Conservation (phyloP, 2,329 filamentous ascomycete genomes). For the Calonectria ilicicola region DNA sequence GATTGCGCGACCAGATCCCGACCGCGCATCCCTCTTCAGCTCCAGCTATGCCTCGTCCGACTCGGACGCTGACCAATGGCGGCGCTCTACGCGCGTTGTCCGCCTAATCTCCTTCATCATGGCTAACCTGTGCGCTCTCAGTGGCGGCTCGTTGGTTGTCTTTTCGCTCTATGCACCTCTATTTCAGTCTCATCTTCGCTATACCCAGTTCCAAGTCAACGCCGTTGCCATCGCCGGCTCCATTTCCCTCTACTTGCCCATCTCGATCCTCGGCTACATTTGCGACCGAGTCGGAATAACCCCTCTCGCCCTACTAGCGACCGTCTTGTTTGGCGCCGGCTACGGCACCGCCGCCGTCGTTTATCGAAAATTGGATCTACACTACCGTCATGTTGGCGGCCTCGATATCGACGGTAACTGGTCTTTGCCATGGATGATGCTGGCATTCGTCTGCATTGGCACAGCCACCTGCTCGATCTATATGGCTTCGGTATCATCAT, state of each 20-base stretch:
- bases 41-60: slow-evolving; percentile 37
- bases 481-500: slow-evolving; percentile 89
- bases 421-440: slow-evolving; percentile 86
- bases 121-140: slow-evolving; percentile 72
- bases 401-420: slow-evolving; percentile 63
- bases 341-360: slow-evolving; percentile 87
- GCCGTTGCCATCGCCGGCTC: slow-evolving; percentile 88
- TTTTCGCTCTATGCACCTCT: slow-evolving; percentile 95
- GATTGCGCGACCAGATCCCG: slow-evolving; percentile 35
- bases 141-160: slow-evolving; percentile 90
- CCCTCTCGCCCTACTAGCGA: slow-evolving; percentile 79
- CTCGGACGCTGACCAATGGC: slow-evolving; percentile 35
- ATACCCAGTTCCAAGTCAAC: slow-evolving; percentile 94
- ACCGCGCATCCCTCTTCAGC: slow-evolving; percentile 39
- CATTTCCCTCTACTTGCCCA: slow-evolving; percentile 90
- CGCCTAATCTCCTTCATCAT: slow-evolving; percentile 64
- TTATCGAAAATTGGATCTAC: slow-evolving; percentile 70
- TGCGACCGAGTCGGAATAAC: slow-evolving; percentile 91
- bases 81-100: slow-evolving; percentile 46
- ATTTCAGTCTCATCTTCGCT: slow-evolving; percentile 87
- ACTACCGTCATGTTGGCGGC: slow-evolving; percentile 50
- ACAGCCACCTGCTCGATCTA: slow-evolving; percentile 91
- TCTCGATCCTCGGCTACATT: slow-evolving; percentile 88
- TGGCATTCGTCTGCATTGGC: slow-evolving; percentile 86
- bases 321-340: slow-evolving; percentile 80